Base-by-base conservation (phyloP, 139 green algal genomes). In the Tetradesmus obliquus region DNA sequence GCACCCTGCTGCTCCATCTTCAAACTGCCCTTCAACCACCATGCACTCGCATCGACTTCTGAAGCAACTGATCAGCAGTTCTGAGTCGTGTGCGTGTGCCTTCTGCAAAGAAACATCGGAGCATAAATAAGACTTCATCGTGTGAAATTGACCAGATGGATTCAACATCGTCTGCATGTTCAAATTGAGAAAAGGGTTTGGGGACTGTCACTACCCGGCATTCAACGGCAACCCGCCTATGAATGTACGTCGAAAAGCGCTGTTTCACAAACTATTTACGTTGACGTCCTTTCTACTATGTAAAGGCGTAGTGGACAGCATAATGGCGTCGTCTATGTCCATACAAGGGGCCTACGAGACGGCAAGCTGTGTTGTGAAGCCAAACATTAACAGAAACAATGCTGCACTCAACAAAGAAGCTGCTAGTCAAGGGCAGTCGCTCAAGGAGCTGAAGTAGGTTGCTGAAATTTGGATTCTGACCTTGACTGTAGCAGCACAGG, bases 391-490 rank as follows among this genome's bases (percentile, higher is more conserved):
- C 9, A 19, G 10, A 71, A 19, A 2, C 15, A 84, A 20, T 19
- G n/a, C 10, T 17, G 24, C 84, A 32, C 24, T 32, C 45, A 54
- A 20, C 7, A 82, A 71, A 19, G 66, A 83, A 20, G 51, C 66
- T 24, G 58, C 51, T 54, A 9, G 22, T 19, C 69, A 60, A 66
- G 19, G 17, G 8, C n/a, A n/a, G 85, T n/a, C 45, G 17, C 66
- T 90, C 53, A 90, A 90, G 86, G 86, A 90, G 51, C 58, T 90
- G 8, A 90, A 90, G 86, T 90, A 19, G 55, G 86, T 84, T 45
- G 32, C 32, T 45, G 32, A 45, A 45, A 45, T 45, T 45, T 45
- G 32, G 45, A 7, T 51, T 54, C 6, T 54, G 74, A 62, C 17
- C 17, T 22, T n/a, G 80, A 17, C 17, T 81, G 58, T 17, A 89